Evolutionary conservation across 257 asterid genomes (phyloP).

Genomic region (Voacanga thouarsii): DNA sequence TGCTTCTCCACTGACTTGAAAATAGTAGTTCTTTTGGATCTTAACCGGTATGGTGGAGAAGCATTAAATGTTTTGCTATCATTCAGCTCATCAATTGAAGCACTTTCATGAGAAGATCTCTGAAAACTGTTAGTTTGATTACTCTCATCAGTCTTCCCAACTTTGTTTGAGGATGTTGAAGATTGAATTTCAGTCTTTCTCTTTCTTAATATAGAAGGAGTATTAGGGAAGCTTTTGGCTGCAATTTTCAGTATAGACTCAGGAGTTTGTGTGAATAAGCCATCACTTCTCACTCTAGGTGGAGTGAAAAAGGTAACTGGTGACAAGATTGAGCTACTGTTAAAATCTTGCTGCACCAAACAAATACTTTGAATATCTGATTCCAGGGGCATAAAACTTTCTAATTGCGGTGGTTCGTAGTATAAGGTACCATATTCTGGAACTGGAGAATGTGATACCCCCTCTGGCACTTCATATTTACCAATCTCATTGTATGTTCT

Average conservation of each 20-base stretch:
- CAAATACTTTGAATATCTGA: conserved; percentile 35
- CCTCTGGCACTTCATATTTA: conserved; percentile 35
- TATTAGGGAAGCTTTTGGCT: conserved; percentile 74
- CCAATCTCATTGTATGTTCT: conserved; percentile 26
- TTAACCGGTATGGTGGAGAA: conserved; percentile 87
- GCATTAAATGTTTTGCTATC: conserved; percentile 49
- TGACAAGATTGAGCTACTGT: conserved; percentile 37
- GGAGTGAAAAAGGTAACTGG: conserved; percentile 57
- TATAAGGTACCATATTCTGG: conserved; percentile 52
- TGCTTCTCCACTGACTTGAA: conserved; percentile 85
- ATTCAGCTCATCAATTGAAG: conserved; percentile 35
- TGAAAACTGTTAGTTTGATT: conserved; percentile 27
- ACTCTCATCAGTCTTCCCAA: conserved; percentile 29
- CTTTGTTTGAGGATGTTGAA: conserved; percentile 25
- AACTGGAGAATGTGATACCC: conserved; percentile 33
- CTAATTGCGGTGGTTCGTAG: conserved; percentile 69
- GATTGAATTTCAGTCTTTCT: conserved; percentile 45
- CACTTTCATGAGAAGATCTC: conserved; percentile 31
- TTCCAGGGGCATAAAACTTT: conserved; percentile 33
- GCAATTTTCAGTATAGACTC: conserved; percentile 81
- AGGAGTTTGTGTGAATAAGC: conserved; percentile 51
- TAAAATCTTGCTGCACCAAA: conserved; percentile 40
- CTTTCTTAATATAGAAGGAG: conserved; percentile 88
- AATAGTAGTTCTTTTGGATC: conserved; percentile 61
- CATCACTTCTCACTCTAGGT: conserved; percentile 50